phyloP scores from a whole-genome alignment of 2,329 filamentous ascomycete genomes.

The Xylaria sp. region DNA sequence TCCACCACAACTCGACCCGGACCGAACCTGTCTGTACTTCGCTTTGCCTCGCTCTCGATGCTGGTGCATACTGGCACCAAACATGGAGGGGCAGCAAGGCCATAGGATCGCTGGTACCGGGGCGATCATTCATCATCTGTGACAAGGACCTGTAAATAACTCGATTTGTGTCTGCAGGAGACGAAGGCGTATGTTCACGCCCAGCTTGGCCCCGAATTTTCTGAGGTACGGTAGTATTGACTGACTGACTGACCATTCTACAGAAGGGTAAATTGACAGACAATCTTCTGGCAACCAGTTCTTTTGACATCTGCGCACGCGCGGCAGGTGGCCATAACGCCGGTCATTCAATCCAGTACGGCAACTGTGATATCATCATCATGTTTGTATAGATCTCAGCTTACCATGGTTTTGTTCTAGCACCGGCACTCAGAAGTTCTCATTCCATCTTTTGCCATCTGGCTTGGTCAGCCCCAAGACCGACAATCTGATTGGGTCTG shows the following conservation, averaged over 20 bases:
- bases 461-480: constrained; percentile 78
- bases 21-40: background rate
- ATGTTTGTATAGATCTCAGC: constrained; percentile 15
- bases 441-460: constrained; percentile 69
- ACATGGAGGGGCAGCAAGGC: constrained; percentile 11
- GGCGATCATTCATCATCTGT: background rate
- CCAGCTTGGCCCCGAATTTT: constrained; percentile 4
- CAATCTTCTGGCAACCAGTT: constrained; percentile 33
- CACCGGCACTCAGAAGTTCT: constrained; percentile 27
- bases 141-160: constrained; percentile 25
- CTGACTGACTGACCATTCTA: constrained; percentile 28
- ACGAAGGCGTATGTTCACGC: constrained; percentile 35
- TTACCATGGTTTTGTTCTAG: constrained; percentile 12
- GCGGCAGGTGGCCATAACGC: constrained; percentile 38
- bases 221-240: constrained; percentile 27
- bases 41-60: constrained; percentile 5
- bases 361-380: constrained; percentile 9
- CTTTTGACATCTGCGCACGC: constrained; percentile 36
- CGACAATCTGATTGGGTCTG: constrained; percentile 79
- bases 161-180: constrained; percentile 29
- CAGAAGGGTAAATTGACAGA: constrained; percentile 38
- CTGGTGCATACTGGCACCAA: background rate
- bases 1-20: background rate
- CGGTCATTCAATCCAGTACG: constrained; percentile 38
- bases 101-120: constrained; percentile 2